Evolutionary conservation across 2,329 filamentous ascomycete species (phyloP), one percentile per base, ranked within the genome.

Genomic region (Diatrype stigma): DNA sequence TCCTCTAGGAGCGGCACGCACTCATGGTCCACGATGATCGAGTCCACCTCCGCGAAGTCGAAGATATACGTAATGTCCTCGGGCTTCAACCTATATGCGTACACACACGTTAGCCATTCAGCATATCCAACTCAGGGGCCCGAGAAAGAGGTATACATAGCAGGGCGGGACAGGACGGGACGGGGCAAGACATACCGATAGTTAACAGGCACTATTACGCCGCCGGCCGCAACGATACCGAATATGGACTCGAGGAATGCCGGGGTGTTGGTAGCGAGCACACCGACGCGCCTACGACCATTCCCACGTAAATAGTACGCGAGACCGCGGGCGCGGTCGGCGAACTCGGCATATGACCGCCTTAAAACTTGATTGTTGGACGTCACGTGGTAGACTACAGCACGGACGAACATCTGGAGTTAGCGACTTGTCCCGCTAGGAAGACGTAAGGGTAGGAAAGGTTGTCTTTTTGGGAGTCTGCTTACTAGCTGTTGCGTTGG

Each of bases 61-160:
- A 99, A 90, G 54, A 97, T 96, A 69, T 97, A 99, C 19, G 81
- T 76, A 52, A 99, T 86, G 63, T 99, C 94, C 55, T 92, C 89
- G 34, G 81, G 75, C 51, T 66, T 66, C 10, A 67, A 50, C 19
- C 65, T 64, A 51, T 22, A n/a, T n/a, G n/a, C n/a, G n/a, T 26
- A 23, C n/a, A 34, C 44, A 11, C 30, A n/a, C 14, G n/a, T 17
- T 49, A 51, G 23, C 48, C 34, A 46, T 12, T 28, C 5, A 30
- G 6, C 26, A 10, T 30, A 30, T n/a, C n/a, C n/a, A n/a, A 30
- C 26, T 10, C 10, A 30, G 26, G 10, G 26, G 26, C 26, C 5
- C 10, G 26, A 30, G 10, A 30, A 30, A 30, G 26, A 30, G 26
- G 10, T 10, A 10, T 10, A 30, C 10, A 30, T 22, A 34, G 17